Evolutionary conservation across 768 basidiomycete genomes (phyloP).

Genomic region (Guyanaporus albipodus): DNA sequence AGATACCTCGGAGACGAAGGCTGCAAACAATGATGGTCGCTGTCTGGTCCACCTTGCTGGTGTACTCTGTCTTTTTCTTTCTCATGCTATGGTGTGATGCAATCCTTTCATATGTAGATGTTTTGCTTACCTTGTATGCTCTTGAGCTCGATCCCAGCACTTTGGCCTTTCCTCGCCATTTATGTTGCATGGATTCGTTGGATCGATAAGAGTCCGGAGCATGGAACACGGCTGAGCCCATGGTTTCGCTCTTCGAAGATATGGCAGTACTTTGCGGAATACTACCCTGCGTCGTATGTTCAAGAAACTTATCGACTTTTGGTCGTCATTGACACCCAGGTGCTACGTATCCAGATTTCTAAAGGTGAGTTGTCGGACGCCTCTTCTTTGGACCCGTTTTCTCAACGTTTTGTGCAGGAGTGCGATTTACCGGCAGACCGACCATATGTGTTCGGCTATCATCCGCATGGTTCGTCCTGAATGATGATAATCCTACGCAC

Average conservation of each 20-base stretch:
- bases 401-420: slow-evolving; percentile 42
- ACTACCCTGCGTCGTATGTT: slow-evolving; percentile 81
- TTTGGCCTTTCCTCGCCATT: slow-evolving; percentile 79
- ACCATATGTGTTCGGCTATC: slow-evolving; percentile 96
- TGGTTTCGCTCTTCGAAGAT: slow-evolving; percentile 70
- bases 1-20: slow-evolving; percentile 80
- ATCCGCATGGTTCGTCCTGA: slow-evolving; percentile 78
- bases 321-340: not conserved
- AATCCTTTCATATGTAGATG: not conserved
- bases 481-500: not conserved
- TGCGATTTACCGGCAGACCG: slow-evolving; percentile 87
- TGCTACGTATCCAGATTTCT: slow-evolving; percentile 10
- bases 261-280: slow-evolving; percentile 91
- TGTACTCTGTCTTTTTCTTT: slow-evolving; percentile 62
- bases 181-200: slow-evolving; percentile 78
- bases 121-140: not conserved
- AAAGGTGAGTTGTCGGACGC: slow-evolving; percentile 34
- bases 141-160: slow-evolving; percentile 74
- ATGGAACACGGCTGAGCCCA: slow-evolving; percentile 63
- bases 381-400: not conserved
- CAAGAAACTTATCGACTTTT: not conserved
- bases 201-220: slow-evolving; percentile 73
- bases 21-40: slow-evolving; percentile 90
- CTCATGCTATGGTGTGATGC: slow-evolving; percentile 71
- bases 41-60: slow-evolving; percentile 79